Evolutionary conservation across 1,284 basidiomycete genomes (phyloP).

Genomic region (Ganoderma sp.): DNA sequence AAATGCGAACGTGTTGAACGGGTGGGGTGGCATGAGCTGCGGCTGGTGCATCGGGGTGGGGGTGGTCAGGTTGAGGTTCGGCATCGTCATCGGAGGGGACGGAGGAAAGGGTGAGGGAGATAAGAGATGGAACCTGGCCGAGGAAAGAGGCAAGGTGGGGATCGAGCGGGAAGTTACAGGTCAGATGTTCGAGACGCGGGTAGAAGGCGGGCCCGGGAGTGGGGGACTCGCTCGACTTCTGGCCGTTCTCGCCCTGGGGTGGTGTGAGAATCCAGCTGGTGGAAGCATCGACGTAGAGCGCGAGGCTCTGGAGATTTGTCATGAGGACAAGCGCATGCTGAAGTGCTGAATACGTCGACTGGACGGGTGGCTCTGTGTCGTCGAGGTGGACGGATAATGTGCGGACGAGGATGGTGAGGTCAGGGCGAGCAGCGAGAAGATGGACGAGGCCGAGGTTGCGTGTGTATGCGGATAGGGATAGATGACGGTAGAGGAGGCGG

Average conservation of each 20-base stretch:
- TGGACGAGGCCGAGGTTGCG: slow-evolving; percentile 55
- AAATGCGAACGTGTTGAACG: slow-evolving; percentile 34
- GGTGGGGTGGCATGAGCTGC: slow-evolving; percentile 15
- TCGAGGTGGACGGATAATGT: slow-evolving; percentile 60
- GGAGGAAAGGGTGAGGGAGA: slow-evolving; percentile 33
- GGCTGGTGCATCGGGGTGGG: slow-evolving; percentile 16
- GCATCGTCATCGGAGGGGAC: slow-evolving; percentile 24
- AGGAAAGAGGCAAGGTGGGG: slow-evolving; percentile 62
- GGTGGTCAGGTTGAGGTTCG: slow-evolving; percentile 27
- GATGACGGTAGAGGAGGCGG: slow-evolving; percentile 63
- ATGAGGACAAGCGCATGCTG: slow-evolving; percentile 59
- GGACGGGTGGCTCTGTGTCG: slow-evolving; percentile 46
- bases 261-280: slow-evolving; percentile 58
- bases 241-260: slow-evolving; percentile 29
- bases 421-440: slow-evolving; percentile 58
- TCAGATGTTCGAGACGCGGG: slow-evolving; percentile 57
- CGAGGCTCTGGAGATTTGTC: slow-evolving; percentile 61
- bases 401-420: slow-evolving; percentile 63
- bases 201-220: slow-evolving; percentile 39
- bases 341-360: slow-evolving; percentile 56
- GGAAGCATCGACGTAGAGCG: slow-evolving; percentile 56
- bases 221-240: slow-evolving; percentile 25
- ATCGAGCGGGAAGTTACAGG: slow-evolving; percentile 65
- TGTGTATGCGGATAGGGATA: slow-evolving; percentile 52
- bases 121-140: slow-evolving; percentile 33